phyloP scores from a whole-genome alignment of 2,329 filamentous ascomycete species.

The Botrytis tulipae region DNA sequence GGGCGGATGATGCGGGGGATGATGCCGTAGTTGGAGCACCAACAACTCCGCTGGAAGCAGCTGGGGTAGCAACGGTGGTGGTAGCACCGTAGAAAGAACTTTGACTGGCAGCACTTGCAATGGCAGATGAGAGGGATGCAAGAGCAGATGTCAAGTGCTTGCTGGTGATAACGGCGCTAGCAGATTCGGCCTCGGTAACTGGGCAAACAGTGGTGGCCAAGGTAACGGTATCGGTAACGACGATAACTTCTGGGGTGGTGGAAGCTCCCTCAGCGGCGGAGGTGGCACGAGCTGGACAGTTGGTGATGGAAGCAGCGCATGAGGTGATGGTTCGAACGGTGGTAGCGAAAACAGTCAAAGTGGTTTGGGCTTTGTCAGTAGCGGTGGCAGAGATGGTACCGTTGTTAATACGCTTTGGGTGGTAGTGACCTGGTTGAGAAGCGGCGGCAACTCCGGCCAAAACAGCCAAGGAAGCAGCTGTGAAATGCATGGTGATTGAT shows the following conservation, averaged over 20 bases:
- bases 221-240: slow-evolving; percentile 43
- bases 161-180: slow-evolving; percentile 38
- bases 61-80: neutral
- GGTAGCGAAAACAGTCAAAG: slow-evolving; percentile 43
- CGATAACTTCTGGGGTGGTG: slow-evolving; percentile 25
- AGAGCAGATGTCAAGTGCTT: slow-evolving; percentile 13
- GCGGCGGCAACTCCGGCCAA: slow-evolving; percentile 40
- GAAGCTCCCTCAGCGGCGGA: slow-evolving; percentile 41
- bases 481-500: slow-evolving; percentile 36
- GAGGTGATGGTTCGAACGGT: slow-evolving; percentile 41
- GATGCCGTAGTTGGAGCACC: neutral
- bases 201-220: slow-evolving; percentile 52
- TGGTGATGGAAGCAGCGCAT: slow-evolving; percentile 43
- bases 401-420: slow-evolving; percentile 34
- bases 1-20: too few relatives aligned
- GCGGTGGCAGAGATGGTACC: slow-evolving; percentile 19
- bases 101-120: slow-evolving; percentile 18
- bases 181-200: slow-evolving; percentile 42
- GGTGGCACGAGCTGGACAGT: slow-evolving; percentile 40
- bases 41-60: neutral
- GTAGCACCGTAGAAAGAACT: slow-evolving; percentile 10
- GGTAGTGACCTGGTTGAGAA: slow-evolving; percentile 32
- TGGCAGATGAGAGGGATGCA: slow-evolving; percentile 19
- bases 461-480: slow-evolving; percentile 32
- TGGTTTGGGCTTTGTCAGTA: slow-evolving; percentile 36